Base-by-base conservation (phyloP, 257 asterid genomes). In the Capsicum chinense region DNA sequence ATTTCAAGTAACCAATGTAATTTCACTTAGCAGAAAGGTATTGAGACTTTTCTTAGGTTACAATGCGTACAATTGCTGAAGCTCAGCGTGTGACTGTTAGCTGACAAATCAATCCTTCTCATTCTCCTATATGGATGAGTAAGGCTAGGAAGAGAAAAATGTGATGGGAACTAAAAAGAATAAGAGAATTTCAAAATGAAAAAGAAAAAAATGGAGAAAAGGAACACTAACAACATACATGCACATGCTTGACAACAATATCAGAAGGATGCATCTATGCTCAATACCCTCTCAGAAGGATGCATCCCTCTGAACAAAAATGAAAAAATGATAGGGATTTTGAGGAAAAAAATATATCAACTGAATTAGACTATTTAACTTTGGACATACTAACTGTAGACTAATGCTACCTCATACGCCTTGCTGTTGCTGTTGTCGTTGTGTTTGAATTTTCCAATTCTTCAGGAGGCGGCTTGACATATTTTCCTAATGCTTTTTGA, bases 401-500 rank as follows among this genome's bases (percentile, higher is more conserved):
- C 57, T 73, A 81, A 54, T 73, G 85, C 93, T 92, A 93, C 81
- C 89, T 86, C 73, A 79, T 56, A 62, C 57, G 79, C 88, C 76
- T 85, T n/a, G 83, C 5, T 52, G 84, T 67, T 52, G 80, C 54
- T 33, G 19, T 47, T 50, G 74, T 2, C 0, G 93, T 92, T 19
- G 92, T 63, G 87, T 92, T 95, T 44, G 86, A 81, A 5, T 83
- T 80, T 56, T 33, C 85, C 66, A 70, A 71, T 47, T 90, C 92
- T 58, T 90, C 97, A 1, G 84, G 95, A 8, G 71, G 86, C 19
- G 99, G 99, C 88, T 93, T 97, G 83, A 97, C 93, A 37, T 91
- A 97, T 88, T 90, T 95, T 37, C 99, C 99, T 12, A 97, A 48
- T 13, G 90, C 92, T 80, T 94, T 97, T 84, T 97, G 99, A 21